Conservation (phyloP, 106 monocot species). For the Allium cepa region DNA sequence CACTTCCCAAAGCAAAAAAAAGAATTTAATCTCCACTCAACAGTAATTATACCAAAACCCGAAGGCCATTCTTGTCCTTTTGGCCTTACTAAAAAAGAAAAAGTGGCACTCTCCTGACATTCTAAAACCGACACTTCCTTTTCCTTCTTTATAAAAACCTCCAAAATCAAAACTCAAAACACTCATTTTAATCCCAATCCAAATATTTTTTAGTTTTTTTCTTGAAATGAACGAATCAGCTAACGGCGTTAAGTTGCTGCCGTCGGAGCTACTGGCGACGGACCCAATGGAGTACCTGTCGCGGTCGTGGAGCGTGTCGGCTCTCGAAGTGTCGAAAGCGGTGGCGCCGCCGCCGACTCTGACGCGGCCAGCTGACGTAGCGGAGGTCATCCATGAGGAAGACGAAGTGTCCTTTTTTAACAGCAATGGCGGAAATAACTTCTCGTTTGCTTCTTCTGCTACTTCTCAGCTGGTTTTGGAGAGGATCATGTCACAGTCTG, state of each 20-base stretch:
- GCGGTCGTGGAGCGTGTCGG: conserved; percentile 52
- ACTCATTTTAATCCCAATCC: neutral
- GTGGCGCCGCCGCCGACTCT: neutral
- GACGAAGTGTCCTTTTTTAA: conserved; percentile 4
- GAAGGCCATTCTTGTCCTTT: neutral
- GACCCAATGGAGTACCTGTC: conserved; percentile 70
- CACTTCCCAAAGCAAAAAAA: neutral
- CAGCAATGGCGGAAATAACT: conserved; percentile 26
- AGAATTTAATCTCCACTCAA: neutral
- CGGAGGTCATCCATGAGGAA: conserved; percentile 17
- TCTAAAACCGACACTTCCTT: conserved; percentile 7
- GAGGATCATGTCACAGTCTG: conserved; percentile 75
- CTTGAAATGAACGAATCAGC: neutral
- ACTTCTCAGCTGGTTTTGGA: conserved; percentile 74
- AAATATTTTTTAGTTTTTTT: neutral
- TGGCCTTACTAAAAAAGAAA: neutral
- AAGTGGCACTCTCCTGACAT: neutral
- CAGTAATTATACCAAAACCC: neutral
- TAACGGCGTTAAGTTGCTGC: neutral
- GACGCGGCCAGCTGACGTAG: conserved; percentile 1
- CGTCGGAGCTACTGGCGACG: conserved; percentile 21
- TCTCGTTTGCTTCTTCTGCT: conserved; percentile 57
- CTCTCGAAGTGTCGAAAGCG: conserved; percentile 31
- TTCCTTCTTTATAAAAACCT: neutral
- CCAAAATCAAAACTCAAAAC: neutral